Percentiles rank a stretch among this genome's conserved stretches.
These are phyloP conservation scores for Solioccasus polychromus DNA, from an alignment of 768 basidiomycete species.

Conservation along the genomic window DNA sequence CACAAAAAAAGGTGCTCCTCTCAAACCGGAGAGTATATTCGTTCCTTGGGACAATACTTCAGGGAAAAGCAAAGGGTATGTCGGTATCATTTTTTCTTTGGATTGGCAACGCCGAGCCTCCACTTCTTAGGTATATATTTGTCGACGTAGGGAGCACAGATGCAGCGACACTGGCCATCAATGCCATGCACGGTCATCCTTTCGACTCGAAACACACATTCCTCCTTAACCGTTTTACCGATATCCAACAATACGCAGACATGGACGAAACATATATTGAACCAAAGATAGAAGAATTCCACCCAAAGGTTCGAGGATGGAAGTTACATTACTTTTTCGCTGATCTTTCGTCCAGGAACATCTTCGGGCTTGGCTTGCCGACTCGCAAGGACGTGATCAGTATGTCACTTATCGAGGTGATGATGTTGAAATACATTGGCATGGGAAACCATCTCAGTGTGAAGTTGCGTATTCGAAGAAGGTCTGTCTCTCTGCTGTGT, in stretches of 20 bases:
- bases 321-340: neutral
- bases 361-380: conserved; percentile 91
- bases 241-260: conserved; percentile 79
- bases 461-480: conserved; percentile 74
- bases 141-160: conserved; percentile 71
- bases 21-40: conserved; percentile 75
- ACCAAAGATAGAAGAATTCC: conserved; percentile 70
- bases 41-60: conserved; percentile 85
- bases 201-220: conserved; percentile 90
- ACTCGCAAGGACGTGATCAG: conserved; percentile 91
- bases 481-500: conserved; percentile 41
- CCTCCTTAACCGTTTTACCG: conserved; percentile 81
- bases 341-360: conserved; percentile 65
- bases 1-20: conserved; percentile 69
- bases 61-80: conserved; percentile 91
- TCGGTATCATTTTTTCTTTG: conserved; percentile 2
- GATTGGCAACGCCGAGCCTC: conserved; percentile 2
- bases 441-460: conserved; percentile 84
- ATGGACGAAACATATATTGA: conserved; percentile 79
- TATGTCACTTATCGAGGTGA: conserved; percentile 92
- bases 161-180: conserved; percentile 66
- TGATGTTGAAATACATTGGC: conserved; percentile 89
- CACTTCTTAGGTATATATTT: conserved; percentile 65
- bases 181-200: conserved; percentile 67
- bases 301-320: conserved; percentile 54